Evolutionary conservation across 2,329 filamentous ascomycete species (phyloP), one percentile per base, ranked within the genome.

Genomic region (Trichoderma sp.): DNA sequence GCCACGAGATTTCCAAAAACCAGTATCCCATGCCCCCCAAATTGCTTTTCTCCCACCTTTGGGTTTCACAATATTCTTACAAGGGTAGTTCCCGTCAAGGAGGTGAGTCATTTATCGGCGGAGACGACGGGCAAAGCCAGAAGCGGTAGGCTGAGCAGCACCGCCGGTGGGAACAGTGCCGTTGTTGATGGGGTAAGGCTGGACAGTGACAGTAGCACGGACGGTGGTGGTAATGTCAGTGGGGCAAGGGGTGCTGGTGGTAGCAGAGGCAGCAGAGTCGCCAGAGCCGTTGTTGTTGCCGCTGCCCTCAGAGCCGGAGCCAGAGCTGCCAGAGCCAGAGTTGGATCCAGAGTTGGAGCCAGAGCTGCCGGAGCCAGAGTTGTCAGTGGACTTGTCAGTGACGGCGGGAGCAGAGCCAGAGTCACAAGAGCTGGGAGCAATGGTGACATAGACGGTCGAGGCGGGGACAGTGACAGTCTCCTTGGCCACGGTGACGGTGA

Each of bases 151-250:
- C 23, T 20, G 26, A 26, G 15, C 68, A 50, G 13, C 28, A 26
- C 34, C 55, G 64, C 43, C 11, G 47, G n/a, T 72, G 43, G 70
- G 32, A 43, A 50, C 32, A 64, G 82, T 81, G 72, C 78, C 79
- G 80, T 82, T 82, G 74, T 73, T 76, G 74, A 78, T 77, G 64
- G 84, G 84, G 80, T 80, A 84, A 74, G 84, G 84, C 72, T 83
- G 76, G 72, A 82, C 79, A 68, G 81, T 82, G 72, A 81, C 79
- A 43, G 78, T 80, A 47, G 76, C 74, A 74, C 78, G 74, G 47
- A 76, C 72, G 72, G 78, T 78, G 66, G 78, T 76, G 39, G 68
- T 72, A 9, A 63, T 26, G 50, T 72, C 71, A 30, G 68, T 26
- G 58, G 61, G 66, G 70, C 72, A 72, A 36, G 55, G 53, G 15